Evolutionary conservation across 1,139 yeast species (phyloP), one percentile per base, ranked within the genome.

Genomic region (Sugiyamaella paludigena): DNA sequence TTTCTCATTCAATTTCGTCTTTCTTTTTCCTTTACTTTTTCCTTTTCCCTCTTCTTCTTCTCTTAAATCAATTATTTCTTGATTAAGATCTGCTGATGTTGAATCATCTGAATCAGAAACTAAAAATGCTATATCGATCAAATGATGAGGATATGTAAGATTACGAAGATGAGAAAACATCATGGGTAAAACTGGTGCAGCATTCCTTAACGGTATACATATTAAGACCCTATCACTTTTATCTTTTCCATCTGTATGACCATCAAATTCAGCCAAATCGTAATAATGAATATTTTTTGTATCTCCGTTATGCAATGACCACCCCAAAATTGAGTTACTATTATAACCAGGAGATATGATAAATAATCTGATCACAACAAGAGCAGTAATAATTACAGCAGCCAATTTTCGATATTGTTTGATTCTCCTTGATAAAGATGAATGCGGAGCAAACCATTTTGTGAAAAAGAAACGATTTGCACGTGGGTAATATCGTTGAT

Each of bases 41-140:
- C 36, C 16, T 5, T 19, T 19, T 3, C 30, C 30, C 28, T 16
- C 33, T 33, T 35, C 24, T 19, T 33, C 38, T 12, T 5, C 5
- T 60, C 80, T 84, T 27, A 77, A 66, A 26, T 65, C 69, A 47
- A 68, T 84, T 84, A 49, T 84, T 83, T 45, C 51, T 24, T 66
- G 84, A 91, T 87, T 69, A 50, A 82, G 64, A 37, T 71, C 78
- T 15, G 68, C 73, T 70, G 78, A 72, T 0, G 88, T 83, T 39
- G 75, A 72, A 65, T 91, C 98, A 51, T 78, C 73, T 4, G 84
- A 76, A 61, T 83, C 88, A 37, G 83, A 77, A 19, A 83, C 83
- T 53, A 83, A 64, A 57, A 83, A 83, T 4, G 87, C 83, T 43
- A 83, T 60, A 59, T 83, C 88, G 27, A 83, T 76, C 48, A 79